Evolutionary conservation across 2,329 filamentous ascomycete genomes (phyloP).

Genomic region (Podosphaera aphanis): DNA sequence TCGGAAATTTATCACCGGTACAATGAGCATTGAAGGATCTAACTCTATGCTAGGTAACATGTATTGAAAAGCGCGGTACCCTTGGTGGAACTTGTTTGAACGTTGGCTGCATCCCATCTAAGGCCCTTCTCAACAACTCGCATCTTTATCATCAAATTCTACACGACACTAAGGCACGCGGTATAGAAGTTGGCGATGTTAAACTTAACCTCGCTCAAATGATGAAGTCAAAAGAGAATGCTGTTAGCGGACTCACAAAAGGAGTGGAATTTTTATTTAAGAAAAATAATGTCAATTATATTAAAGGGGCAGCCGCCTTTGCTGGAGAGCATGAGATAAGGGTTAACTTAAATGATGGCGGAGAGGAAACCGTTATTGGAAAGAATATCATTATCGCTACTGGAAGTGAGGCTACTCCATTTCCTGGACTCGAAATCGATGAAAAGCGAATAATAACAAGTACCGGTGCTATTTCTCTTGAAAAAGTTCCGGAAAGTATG

Average conservation of each 20-base stretch:
- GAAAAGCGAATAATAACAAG: conserved; percentile 95
- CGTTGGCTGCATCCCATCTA: conserved; percentile 97
- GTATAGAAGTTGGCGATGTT: conserved; percentile 92
- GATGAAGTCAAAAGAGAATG: conserved; percentile 97
- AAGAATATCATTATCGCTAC: conserved; percentile 99
- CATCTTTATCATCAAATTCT: conserved; percentile 93
- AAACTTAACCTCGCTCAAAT: conserved; percentile 85
- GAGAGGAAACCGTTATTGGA: conserved; percentile 62
- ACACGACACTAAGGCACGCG: conserved; percentile 89
- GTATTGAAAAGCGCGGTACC: conserved; percentile 91
- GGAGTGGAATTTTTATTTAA: conserved; percentile 96
- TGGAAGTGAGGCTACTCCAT: conserved; percentile 82
- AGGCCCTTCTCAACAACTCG: conserved; percentile 98
- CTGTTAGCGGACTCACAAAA: conserved; percentile 74
- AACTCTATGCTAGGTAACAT: conserved; percentile 43
- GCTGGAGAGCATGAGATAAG: conserved; percentile 76
- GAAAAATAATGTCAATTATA: conserved; percentile 97
- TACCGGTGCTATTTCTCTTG: conserved; percentile 75
- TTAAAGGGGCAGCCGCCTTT: conserved; percentile 81
- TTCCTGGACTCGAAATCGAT: conserved; percentile 85
- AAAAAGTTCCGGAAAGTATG: conserved; percentile 88
- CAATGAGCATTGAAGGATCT: background rate
- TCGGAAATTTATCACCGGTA: background rate
- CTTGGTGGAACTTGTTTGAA: conserved; percentile 96
- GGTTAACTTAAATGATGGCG: conserved; percentile 73